A percentile compares a stretch with the other conserved stretches of the same genome.
These are phyloP conservation scores for Pyrrhoderma noxium DNA, from an alignment of 1,284 basidiomycete genomes.

Conservation along the genomic window DNA sequence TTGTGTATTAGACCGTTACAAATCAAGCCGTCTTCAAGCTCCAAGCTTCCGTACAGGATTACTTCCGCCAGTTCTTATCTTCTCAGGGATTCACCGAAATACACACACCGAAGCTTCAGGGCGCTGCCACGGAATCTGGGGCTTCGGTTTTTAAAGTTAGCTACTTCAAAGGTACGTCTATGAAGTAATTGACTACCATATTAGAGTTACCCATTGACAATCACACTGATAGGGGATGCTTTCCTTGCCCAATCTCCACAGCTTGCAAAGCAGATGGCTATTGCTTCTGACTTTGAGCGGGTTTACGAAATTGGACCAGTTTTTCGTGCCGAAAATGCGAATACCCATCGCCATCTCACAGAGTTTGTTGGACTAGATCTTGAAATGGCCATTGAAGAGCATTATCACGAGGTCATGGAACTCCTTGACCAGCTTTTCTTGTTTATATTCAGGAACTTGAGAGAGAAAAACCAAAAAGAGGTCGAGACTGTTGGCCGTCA, in stretches of 20 bases:
- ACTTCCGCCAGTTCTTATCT: conserved; percentile 86
- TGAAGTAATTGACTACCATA: neutral
- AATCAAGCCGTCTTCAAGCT: conserved; percentile 96
- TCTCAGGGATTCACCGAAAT: conserved; percentile 84
- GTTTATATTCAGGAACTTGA: conserved; percentile 77
- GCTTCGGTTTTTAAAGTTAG: conserved; percentile 96
- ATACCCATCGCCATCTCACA: conserved; percentile 97
- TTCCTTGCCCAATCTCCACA: conserved; percentile 97
- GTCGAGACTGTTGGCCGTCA: conserved; percentile 80
- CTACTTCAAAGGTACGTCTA: conserved; percentile 84
- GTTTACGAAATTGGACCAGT: conserved; percentile 97
- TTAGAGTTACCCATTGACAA: neutral
- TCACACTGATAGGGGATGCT: conserved; percentile 55
- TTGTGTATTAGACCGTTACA: conserved; percentile 65
- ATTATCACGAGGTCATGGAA: conserved; percentile 95
- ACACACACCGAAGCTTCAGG: conserved; percentile 96
- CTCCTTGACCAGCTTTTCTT: conserved; percentile 80
- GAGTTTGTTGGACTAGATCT: conserved; percentile 99
- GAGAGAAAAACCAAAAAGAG: conserved; percentile 70
- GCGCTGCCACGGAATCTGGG: conserved; percentile 94
- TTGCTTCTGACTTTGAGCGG: conserved; percentile 95
- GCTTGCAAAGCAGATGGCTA: conserved; percentile 98
- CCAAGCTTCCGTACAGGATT: conserved; percentile 79
- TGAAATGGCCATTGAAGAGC: conserved; percentile 97
- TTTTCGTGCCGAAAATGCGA: conserved; percentile 97